Evolutionary conservation across 805 yeast species (phyloP).

Genomic region (Brettanomyces bruxellensis): DNA sequence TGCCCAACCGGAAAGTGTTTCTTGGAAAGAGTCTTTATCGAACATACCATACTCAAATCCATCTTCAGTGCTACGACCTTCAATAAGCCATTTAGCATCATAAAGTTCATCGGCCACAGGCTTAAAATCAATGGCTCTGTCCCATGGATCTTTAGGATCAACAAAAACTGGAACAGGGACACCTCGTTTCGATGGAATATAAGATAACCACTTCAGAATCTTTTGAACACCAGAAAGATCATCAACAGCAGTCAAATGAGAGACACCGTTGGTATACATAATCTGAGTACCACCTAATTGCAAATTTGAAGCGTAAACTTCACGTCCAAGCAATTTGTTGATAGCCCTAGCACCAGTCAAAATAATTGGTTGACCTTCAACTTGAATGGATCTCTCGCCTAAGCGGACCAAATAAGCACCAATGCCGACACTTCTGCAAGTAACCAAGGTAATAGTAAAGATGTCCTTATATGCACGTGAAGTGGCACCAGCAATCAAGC

Average conservation of each 20-base stretch:
- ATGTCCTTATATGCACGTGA: constrained; percentile 96
- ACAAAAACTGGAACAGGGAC: constrained; percentile 86
- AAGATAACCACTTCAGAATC: constrained; percentile 93
- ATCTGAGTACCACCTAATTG: constrained; percentile 99
- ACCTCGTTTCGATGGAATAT: constrained; percentile 83
- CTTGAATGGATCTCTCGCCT: constrained; percentile 98
- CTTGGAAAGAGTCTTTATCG: constrained; percentile 89
- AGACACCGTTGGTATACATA: constrained; percentile 97
- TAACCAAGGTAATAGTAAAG: constrained; percentile 94
- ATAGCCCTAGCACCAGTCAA: constrained; percentile 99
- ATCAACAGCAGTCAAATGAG: constrained; percentile 94
- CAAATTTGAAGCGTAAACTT: constrained; percentile 91
- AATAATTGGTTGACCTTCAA: constrained; percentile 97
- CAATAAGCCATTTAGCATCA: constrained; percentile 93
- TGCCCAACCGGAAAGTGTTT: constrained; percentile 97
- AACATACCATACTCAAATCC: constrained; percentile 86
- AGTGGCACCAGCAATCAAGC: constrained; percentile 98
- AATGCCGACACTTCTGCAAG: constrained; percentile 99
- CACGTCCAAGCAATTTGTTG: constrained; percentile 92
- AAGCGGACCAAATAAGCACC: constrained; percentile 98
- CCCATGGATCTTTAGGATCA: constrained; percentile 74
- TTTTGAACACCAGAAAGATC: constrained; percentile 94
- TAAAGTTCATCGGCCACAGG: constrained; percentile 69
- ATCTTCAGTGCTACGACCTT: constrained; percentile 62
- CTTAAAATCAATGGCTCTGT: constrained; percentile 75